Evolutionary conservation across 75 land plant species (phyloP).

Genomic region (Selaginella moellendorffii): DNA sequence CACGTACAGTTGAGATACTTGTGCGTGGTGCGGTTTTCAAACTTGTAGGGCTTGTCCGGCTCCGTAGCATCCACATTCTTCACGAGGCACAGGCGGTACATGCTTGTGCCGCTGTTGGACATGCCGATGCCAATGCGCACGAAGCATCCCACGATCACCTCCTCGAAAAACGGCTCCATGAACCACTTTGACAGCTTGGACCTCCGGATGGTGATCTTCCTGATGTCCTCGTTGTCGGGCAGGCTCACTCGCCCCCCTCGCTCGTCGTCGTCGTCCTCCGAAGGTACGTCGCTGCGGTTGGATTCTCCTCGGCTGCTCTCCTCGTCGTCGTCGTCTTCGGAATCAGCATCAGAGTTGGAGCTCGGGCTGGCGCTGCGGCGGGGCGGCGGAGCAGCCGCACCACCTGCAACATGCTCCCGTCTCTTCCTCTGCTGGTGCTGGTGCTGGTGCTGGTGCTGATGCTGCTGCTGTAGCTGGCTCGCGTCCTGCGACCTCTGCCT

Average conservation of each 20-base stretch:
- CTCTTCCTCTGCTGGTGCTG: conserved; percentile 4
- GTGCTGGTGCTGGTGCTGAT: not conserved
- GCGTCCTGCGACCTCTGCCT: conserved; percentile 57
- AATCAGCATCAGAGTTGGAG: not conserved
- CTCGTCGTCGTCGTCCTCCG: conserved; percentile 21
- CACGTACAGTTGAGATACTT: conserved; percentile 75
- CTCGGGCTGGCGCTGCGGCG: not conserved
- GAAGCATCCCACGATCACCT: conserved; percentile 79
- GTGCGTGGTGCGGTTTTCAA: conserved; percentile 58
- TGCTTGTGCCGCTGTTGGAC: conserved; percentile 30
- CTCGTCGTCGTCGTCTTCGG: conserved; percentile 22
- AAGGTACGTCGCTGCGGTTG: conserved; percentile 11
- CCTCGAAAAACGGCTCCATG: conserved; percentile 94
- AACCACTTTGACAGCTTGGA: conserved; percentile 87
- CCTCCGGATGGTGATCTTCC: conserved; percentile 50
- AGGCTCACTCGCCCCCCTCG: conserved; percentile 5
- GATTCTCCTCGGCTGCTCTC: conserved; percentile 44
- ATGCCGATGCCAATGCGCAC: conserved; percentile 81
- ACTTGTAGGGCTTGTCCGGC: conserved; percentile 58
- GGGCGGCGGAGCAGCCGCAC: too few relatives aligned
- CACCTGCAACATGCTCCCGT: too few relatives aligned
- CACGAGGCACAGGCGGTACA: conserved; percentile 68
- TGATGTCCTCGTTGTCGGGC: conserved; percentile 36
- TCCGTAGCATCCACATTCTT: conserved; percentile 82
- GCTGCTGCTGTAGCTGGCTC: conserved; percentile 28